phyloP scores from a whole-genome alignment of 2,329 filamentous ascomycete species.

The Magnaporthiopsis rhizophila region DNA sequence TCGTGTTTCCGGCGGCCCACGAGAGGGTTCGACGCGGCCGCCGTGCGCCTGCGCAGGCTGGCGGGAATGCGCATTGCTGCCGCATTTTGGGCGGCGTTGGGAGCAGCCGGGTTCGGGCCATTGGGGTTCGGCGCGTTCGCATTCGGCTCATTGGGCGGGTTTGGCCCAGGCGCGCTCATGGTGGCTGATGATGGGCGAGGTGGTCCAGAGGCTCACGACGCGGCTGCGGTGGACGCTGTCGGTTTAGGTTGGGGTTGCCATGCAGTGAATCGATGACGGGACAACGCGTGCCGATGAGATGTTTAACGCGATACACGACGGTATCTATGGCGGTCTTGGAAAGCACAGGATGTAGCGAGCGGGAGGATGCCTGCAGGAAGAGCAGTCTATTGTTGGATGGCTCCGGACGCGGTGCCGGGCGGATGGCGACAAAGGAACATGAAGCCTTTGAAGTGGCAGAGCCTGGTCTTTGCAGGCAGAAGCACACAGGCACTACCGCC shows the following conservation, averaged over 20 bases:
- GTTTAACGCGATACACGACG: background rate
- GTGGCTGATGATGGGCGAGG: conserved; percentile 10
- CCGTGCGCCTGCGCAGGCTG: conserved; percentile 17
- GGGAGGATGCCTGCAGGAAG: background rate
- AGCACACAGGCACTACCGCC: too few relatives aligned
- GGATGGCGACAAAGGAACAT: background rate
- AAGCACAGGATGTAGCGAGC: background rate
- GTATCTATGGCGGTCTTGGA: background rate
- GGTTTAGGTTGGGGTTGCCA: background rate
- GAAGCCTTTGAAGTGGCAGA: background rate
- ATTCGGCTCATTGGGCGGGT: conserved; percentile 19
- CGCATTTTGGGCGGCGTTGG: conserved; percentile 19
- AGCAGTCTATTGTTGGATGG: background rate
- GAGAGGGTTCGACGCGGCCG: conserved; percentile 50
- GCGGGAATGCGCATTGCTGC: conserved; percentile 5
- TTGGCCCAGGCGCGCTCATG: conserved; percentile 38
- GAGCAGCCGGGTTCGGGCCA: conserved; percentile 1
- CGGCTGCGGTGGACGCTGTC: background rate
- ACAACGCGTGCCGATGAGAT: background rate
- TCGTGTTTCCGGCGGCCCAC: conserved; percentile 50
- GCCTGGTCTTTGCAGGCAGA: background rate
- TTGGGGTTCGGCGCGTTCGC: conserved; percentile 6
- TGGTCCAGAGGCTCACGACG: background rate
- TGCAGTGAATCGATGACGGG: background rate
- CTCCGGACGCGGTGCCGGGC: background rate